Evolutionary conservation across 352 stramenopile genomes (phyloP), one percentile per base, ranked within the genome.

Genomic region (Phytophthora hibernalis): DNA sequence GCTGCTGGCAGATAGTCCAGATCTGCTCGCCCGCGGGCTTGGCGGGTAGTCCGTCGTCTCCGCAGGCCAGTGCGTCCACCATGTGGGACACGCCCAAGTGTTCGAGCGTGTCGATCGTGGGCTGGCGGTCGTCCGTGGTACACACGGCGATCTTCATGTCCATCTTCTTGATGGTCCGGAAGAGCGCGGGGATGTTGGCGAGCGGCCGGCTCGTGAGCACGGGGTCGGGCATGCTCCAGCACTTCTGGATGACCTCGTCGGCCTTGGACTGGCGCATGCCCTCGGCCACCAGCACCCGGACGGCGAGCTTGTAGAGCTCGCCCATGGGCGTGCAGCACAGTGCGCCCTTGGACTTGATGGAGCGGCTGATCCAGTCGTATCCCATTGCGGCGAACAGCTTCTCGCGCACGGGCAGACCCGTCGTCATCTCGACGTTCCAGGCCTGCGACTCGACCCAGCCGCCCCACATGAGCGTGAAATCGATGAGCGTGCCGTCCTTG

Each of bases 401-500:
- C 68, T 95, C 84, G 28, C 87, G 85, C 40, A 95, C 84, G 4
- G 85, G 85, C 24, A 93, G 58, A 16, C 60, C 59, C 12, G 84
- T 93, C 21, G 83, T 94, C 86, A 95, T 95, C 68, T 96, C 89
- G 20, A 96, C 82, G 48, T 85, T 80, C 84, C 84, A 94, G 7
- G 87, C 88, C 51, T 95, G 86, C 5, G 82, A 91, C 66, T 95
- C 87, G 57, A 95, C 82, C 87, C 87, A 96, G 43, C 83, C 83
- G 54, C 85, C 86, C 89, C 89, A 96, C 89, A 95, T 96, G 74
- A 91, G 79, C 57, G 92, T 94, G 59, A 96, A 96, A 68, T 96
- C 89, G 60, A 96, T 96, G 51, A 96, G 85, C 58, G 89, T 96
- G 63, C 89, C 89, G 60, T 96, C 89, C 74, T 96, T 96, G 72